A percentile compares a stretch with the other conserved stretches of the same genome.
phyloP scores from a whole-genome alignment of 2,329 filamentous ascomycete species.

The Aspergillus udagawae region DNA sequence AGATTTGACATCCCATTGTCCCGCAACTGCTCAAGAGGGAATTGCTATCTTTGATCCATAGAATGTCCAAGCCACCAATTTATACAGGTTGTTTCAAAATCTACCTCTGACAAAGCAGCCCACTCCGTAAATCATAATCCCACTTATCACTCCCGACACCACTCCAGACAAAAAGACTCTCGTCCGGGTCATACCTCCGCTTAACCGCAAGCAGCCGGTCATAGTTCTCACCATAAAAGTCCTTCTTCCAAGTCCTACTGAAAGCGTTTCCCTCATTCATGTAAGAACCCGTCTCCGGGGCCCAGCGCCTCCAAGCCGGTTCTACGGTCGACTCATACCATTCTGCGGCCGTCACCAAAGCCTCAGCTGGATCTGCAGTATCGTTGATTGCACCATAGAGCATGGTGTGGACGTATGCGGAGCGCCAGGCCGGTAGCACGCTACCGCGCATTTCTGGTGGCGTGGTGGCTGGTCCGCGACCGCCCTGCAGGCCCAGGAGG shows the following conservation, averaged over 20 bases:
- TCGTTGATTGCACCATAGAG: too few species aligned
- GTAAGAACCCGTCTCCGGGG: conserved; percentile 22
- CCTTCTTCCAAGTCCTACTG: conserved; percentile 15
- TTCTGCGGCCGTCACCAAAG: too few species aligned
- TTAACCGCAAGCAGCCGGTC: conserved; percentile 22
- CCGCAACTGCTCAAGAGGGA: too few species aligned
- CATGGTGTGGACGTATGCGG: too few species aligned
- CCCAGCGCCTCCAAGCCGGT: conserved; percentile 21
- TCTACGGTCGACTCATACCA: conserved; percentile 6
- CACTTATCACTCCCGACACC: conserved; percentile 20
- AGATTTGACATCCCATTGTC: neutral
- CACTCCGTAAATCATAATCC: conserved; percentile 16
- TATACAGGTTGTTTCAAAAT: too few species aligned
- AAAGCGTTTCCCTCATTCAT: conserved; percentile 21
- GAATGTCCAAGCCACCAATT: too few species aligned
- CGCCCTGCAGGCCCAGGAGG: too few species aligned
- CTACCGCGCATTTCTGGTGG: too few species aligned
- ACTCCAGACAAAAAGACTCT: conserved; percentile 13
- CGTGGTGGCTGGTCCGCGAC: too few species aligned
- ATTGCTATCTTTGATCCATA: too few species aligned
- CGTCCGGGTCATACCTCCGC: conserved; percentile 23
- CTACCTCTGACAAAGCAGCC: conserved; percentile 9
- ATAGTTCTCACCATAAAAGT: conserved; percentile 27
- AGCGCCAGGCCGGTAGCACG: too few species aligned
- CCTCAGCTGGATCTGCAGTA: too few species aligned